Evolutionary conservation across 225 moss, liverwort and hornwort species (phyloP), one percentile per base, ranked within the genome.

Genomic region (Sphagnum tenellum): DNA sequence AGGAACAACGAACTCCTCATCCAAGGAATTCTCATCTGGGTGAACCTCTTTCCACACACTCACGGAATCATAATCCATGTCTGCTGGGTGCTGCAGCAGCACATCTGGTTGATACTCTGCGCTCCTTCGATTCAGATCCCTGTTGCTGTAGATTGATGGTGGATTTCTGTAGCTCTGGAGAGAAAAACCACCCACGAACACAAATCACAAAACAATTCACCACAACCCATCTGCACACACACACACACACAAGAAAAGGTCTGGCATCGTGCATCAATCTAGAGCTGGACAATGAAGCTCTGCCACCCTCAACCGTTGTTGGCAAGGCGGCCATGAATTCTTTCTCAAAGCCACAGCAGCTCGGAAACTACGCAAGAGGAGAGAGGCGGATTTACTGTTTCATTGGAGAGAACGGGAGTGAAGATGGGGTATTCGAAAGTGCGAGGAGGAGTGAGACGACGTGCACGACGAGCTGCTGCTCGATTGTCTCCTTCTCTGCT

Each of bases 41-140:
- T 76, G 71, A 14, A 82, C 76, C 71, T 79, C 76, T 48, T 79
- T 82, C 79, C 76, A 82, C 10, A 76, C 67, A 13, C 66, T 77
- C 77, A 57, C 77, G 73, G 66, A 66, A 77, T 54, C 76, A 71
- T 4, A 29, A n/a, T 29, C 12, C 58, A 44, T 5, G n/a, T 77
- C 65, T 68, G 72, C 47, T 66, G 73, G 48, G 65, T 65, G 56
- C 65, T 75, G 29, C 29, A 29, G 29, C 29, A 29, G 29, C 29
- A 29, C 29, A 29, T 29, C 29, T 29, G 29, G 29, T 29, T 29
- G 29, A 29, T 29, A 29, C 29, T 29, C 29, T 29, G 29, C 1
- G 29, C 61, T 6, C 60, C 76, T 63, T 44, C 55, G 64, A 49
- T 59, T 72, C 7, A 49, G 72, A 6, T 79, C 73, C 4, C 49